Evolutionary conservation across 192 early-diverging fungal genomes (phyloP), one percentile per base, ranked within the genome.

Genomic region (Coemansia sp.): DNA sequence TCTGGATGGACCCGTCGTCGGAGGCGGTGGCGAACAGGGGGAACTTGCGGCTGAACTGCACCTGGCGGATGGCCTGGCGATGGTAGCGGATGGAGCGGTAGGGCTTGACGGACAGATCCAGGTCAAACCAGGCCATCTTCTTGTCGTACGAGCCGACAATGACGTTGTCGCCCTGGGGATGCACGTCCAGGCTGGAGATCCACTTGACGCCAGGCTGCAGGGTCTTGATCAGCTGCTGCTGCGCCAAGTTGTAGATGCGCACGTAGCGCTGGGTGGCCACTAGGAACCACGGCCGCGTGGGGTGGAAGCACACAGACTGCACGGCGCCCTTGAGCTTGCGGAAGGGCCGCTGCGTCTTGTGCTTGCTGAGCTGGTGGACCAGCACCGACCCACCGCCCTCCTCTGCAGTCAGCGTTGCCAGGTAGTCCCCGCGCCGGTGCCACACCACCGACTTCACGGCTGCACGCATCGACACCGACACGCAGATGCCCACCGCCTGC

Each of bases 391-490:
- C 80, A 80, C 73, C 80, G 39, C 76, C 82, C 65, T 85, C 90
- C 58, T 95, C 88, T 1, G 92, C 84, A 1, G 86, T 84, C 14
- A 96, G 84, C 21, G 91, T 90, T 1, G 90, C 82, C 78, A 97
- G 86, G 72, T 99, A 98, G 75, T 99, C 93, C 54, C 96, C 96
- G 68, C 90, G 94, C 49, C 91, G 81, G 73, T 99, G 96, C 96
- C 96, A 99, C 21, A 82, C 81, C 39, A 99, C 72, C 51, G 86
- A 83, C 57, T 88, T 94, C 30, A 94, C 88, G 10, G 79, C 67
- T 55, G 83, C 72, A 55, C 63, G 63, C 65, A 86, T 83, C 16
- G 73, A 45, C 15, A 88, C 50, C 36, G 66, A 49, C 1, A 89
- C 62, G 43, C 75, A 68, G 19, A 70, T 54, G 31, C 72, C 72